Conservation (phyloP, 768 basidiomycete genomes). For the Dioszegia crocea region DNA sequence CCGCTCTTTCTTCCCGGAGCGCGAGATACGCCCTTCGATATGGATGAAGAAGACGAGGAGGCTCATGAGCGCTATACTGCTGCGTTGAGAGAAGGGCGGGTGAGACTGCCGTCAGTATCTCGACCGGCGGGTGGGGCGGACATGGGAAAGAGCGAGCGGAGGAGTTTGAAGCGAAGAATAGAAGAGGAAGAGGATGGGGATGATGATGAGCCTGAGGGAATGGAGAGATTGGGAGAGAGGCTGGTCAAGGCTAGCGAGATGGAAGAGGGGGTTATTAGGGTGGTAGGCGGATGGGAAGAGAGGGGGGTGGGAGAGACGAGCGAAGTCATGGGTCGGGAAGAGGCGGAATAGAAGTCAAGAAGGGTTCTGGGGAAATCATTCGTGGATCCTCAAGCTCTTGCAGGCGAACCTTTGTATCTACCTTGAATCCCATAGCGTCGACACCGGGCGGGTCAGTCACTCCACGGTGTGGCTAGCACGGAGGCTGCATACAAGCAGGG, state of each 20-base stretch:
- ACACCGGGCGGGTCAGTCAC: too few relatives aligned
- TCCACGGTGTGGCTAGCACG: too few relatives aligned
- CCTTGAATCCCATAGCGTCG: too few relatives aligned
- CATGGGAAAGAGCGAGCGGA: conserved; percentile 1
- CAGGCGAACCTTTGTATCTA: too few relatives aligned
- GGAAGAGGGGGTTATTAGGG: conserved; percentile 31
- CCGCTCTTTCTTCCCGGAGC: conserved; percentile 34
- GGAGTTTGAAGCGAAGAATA: conserved; percentile 4
- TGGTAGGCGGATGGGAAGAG: conserved; percentile 41
- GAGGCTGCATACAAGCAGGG: too few relatives aligned
- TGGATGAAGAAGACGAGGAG: conserved; percentile 46
- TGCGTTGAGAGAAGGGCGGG: conserved; percentile 32
- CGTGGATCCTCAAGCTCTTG: too few relatives aligned
- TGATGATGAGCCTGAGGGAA: conserved; percentile 42
- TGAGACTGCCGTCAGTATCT: conserved; percentile 28
- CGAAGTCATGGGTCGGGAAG: conserved; percentile 42
- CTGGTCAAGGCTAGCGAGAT: conserved; percentile 39
- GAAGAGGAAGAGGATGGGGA: conserved; percentile 29
- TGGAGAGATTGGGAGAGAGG: conserved; percentile 40
- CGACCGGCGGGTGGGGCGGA: conserved; percentile 27
- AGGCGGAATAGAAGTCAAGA: conserved; percentile 22
- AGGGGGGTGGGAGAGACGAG: conserved; percentile 37
- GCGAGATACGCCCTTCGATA: conserved; percentile 40
- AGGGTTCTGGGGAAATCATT: too few relatives aligned
- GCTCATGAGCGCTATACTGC: conserved; percentile 38